Percentiles rank a stretch among this genome's conserved stretches.
Conservation (phyloP, 2,329 filamentous ascomycete species). For the Basipetospora sp. region DNA sequence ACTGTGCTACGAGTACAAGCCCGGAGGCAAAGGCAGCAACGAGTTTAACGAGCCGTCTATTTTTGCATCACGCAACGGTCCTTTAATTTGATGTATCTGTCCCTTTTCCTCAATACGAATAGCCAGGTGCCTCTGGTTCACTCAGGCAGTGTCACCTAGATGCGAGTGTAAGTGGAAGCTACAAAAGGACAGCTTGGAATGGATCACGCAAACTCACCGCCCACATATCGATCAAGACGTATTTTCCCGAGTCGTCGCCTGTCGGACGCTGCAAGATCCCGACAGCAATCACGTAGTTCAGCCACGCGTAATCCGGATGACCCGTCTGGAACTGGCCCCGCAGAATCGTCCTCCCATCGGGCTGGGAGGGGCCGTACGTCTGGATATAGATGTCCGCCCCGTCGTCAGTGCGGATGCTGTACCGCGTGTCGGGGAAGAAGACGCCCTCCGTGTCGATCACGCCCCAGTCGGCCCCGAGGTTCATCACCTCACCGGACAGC, state of each 20-base stretch:
- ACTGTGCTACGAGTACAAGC: too few relatives aligned
- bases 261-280: conserved; percentile 6
- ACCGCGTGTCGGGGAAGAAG: conserved; percentile 25
- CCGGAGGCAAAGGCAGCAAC: too few relatives aligned
- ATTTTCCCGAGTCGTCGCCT: conserved; percentile 1
- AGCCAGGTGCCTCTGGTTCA: too few relatives aligned
- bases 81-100: too few relatives aligned
- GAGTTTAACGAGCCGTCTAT: too few relatives aligned
- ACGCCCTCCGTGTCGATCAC: conserved; percentile 19
- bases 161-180: too few relatives aligned
- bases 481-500: conserved; percentile 16
- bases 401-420: conserved; percentile 23
- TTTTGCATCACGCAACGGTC: too few relatives aligned
- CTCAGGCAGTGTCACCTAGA: too few relatives aligned
- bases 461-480: conserved; percentile 22
- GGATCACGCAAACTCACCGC: conserved; percentile 9
- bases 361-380: conserved; percentile 21
- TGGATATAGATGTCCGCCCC: conserved; percentile 23
- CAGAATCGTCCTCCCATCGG: conserved; percentile 13
- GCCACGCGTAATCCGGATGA: conserved; percentile 21
- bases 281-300: conserved; percentile 20
- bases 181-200: too few relatives aligned
- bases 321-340: conserved; percentile 20
- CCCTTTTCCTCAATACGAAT: too few relatives aligned
- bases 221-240: conserved; percentile 5